Base-by-base conservation (phyloP, 805 yeast genomes). In the Saccharomycopsis amapae region DNA sequence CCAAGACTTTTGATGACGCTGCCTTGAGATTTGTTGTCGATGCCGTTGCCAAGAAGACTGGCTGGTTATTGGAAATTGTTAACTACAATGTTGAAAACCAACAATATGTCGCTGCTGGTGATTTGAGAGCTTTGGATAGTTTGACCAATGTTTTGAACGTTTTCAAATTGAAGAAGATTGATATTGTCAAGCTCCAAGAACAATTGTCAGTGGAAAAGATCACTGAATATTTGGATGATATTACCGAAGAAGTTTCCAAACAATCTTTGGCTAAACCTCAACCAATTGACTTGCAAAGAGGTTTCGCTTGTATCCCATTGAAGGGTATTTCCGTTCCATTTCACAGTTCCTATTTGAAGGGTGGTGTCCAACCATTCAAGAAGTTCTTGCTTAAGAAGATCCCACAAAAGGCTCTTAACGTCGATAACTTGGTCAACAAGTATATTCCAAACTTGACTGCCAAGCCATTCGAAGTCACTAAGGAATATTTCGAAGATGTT, bases 291-390 rank as follows among this genome's bases (percentile, higher is more conserved):
- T 75, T 94, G 61, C 94, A 93, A 71, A 84, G 98, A 72, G 99
- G 99, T 22, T 90, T 86, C 58, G 97, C 99, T 35, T 90, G 93
- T 60, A 93, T 93, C 59, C 99, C 99, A 65, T 78, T 93, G 67
- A 88, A 84, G 75, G 98, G 98, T 58, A 93, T 93, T 56, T 87
- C 96, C n/a, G 99, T 93, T 63, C 99, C 99, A 53, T 93, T 93
- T 97, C 99, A 93, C 71, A 88, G 97, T 24, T 82, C 96, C n/a
- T 93, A 94, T 72, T 76, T 93, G 72, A 84, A 90, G 76, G 85
- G 93, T 48, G 99, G 99, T 70, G 99, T 93, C 50, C 90, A 89
- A 70, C 98, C 98, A 60, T 93, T 93, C 86, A 89, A 90, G 76
- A 85, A 88, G 71, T 93, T 93, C 82, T 76, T 93, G 72, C 81